These are phyloP conservation scores for Filosporella fistucella DNA, from an alignment of 495 filamentous ascomycete genomes.

Conservation along the genomic window DNA sequence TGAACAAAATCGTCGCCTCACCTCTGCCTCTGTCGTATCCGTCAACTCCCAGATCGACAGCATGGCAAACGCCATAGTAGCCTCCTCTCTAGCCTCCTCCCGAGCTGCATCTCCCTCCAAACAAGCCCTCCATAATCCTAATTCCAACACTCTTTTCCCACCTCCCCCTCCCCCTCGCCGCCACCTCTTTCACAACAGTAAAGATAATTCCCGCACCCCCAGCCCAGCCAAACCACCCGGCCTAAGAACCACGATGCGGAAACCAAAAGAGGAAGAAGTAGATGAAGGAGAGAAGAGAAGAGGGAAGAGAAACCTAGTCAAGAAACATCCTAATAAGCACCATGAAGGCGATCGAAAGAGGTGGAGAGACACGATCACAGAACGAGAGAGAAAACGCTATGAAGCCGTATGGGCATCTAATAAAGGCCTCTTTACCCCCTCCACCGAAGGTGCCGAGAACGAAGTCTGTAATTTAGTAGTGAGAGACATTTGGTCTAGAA, in stretches of 20 bases:
- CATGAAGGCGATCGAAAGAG: constrained; percentile 80
- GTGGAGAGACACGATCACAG: constrained; percentile 76
- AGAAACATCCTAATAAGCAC: constrained; percentile 65
- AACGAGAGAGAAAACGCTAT: constrained; percentile 81
- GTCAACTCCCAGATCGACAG: constrained; percentile 24
- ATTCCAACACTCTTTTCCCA: constrained; percentile 25
- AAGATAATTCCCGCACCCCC: constrained; percentile 40
- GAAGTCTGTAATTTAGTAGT: constrained; percentile 73
- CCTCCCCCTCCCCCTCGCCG: constrained; percentile 37
- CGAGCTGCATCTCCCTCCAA: constrained; percentile 49
- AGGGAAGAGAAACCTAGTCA: constrained; percentile 18
- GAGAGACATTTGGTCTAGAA: constrained; percentile 81
- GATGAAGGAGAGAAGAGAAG: constrained; percentile 40
- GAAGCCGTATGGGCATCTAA: constrained; percentile 98
- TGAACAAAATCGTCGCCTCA: neutral
- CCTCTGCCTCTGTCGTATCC: constrained; percentile 10
- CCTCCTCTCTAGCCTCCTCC: constrained; percentile 75
- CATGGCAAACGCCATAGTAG: constrained; percentile 73
- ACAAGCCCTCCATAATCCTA: constrained; percentile 31
- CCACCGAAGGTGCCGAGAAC: neutral
- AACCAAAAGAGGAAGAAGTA: constrained; percentile 50
- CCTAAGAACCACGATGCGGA: constrained; percentile 72
- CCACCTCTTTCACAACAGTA: constrained; percentile 24
- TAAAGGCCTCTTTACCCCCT: constrained; percentile 51
- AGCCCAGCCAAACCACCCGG: constrained; percentile 44